Conservation (phyloP, 169 alveolate genomes). For the Blepharisma undulans region DNA sequence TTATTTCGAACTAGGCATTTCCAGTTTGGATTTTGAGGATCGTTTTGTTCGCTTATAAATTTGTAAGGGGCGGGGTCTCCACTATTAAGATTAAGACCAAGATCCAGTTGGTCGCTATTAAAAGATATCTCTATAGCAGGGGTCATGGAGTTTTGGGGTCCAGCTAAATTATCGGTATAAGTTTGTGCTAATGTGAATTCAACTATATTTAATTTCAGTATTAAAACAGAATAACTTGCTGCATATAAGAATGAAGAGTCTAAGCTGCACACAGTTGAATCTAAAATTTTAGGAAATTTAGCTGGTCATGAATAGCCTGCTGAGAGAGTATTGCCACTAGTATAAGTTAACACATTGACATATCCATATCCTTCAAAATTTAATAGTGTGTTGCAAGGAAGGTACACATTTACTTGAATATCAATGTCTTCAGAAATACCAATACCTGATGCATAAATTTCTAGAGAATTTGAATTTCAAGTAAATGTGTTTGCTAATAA, state of each 20-base stretch:
- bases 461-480: too few species aligned
- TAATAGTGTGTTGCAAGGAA: background rate
- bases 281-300: background rate
- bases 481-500: too few species aligned
- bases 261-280: too few species aligned
- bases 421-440: too few species aligned
- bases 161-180: background rate
- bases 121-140: background rate
- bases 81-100: background rate
- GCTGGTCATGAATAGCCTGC: background rate
- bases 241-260: background rate
- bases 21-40: background rate
- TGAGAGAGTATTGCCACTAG: background rate
- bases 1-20: background rate
- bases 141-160: background rate
- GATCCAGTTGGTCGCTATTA: background rate
- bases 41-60: background rate
- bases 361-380: background rate
- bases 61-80: background rate
- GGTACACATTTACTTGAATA: background rate
- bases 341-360: background rate
- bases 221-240: background rate
- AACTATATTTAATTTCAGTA: too few species aligned
- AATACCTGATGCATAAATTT: too few species aligned
- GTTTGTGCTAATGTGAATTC: background rate